Conservation (phyloP, 495 filamentous ascomycete species). For the Durotheca rogersii region DNA sequence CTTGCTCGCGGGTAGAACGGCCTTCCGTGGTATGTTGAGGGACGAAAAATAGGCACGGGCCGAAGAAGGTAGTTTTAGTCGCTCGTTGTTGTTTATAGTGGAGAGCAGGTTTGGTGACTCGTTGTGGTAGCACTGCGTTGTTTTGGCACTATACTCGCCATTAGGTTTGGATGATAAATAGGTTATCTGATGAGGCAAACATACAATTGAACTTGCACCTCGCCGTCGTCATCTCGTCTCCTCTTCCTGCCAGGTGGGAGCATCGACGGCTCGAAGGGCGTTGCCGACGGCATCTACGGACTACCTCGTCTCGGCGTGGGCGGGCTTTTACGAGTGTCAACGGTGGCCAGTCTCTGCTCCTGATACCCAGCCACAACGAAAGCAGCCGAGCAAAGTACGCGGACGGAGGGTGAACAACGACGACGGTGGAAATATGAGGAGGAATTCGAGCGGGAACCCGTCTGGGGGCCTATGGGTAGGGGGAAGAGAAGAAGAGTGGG, state of each 20-base stretch:
- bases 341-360: background rate
- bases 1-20: constrained; percentile 40
- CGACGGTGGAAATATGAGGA: background rate
- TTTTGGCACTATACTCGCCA: constrained; percentile 15
- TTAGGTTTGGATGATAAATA: constrained; percentile 19
- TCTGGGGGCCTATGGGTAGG: background rate
- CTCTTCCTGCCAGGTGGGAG: constrained; percentile 42
- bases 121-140: constrained; percentile 12
- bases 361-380: background rate
- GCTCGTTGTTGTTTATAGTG: constrained; percentile 28
- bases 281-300: constrained; percentile 31
- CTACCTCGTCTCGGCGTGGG: background rate
- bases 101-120: constrained; percentile 26
- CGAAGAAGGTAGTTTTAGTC: constrained; percentile 12
- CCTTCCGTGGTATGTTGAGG: constrained; percentile 30
- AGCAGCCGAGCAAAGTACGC: background rate
- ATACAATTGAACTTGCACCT: constrained; percentile 39
- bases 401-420: background rate
- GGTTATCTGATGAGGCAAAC: constrained; percentile 9
- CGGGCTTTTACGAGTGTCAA: no score
- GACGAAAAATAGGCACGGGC: constrained; percentile 13
- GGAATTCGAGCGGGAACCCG: background rate
- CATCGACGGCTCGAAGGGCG: constrained; percentile 15
- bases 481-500: constrained; percentile 2
- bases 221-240: constrained; percentile 40